Evolutionary conservation across 805 yeast species (phyloP).

Genomic region (Lipomyces starkeyi): DNA sequence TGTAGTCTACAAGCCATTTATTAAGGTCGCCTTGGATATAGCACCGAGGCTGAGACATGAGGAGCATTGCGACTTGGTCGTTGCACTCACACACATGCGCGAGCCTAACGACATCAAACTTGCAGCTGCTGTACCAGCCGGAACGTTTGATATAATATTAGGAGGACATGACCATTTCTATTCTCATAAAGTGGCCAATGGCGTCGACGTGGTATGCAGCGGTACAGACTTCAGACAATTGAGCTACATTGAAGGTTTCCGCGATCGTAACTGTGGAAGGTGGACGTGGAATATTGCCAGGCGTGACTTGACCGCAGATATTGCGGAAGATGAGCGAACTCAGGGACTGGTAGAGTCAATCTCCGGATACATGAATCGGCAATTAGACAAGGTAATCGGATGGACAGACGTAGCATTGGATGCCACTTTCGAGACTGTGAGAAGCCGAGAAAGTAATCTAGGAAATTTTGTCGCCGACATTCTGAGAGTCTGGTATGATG

Average conservation of each 20-base stretch:
- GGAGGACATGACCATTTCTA: constrained; percentile 41
- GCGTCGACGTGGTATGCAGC: constrained; percentile 32
- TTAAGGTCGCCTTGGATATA: constrained; percentile 27
- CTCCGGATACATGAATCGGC: constrained; percentile 26
- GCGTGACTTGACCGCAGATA: constrained; percentile 29
- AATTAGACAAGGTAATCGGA: constrained; percentile 34
- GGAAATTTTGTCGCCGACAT: constrained; percentile 39
- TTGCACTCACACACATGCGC: constrained; percentile 40
- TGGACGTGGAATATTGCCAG: constrained; percentile 34
- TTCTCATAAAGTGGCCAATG: constrained; percentile 32
- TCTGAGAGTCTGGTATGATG: constrained; percentile 36
- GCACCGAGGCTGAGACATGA: constrained; percentile 30
- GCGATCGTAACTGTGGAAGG: neutral
- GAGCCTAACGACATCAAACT: constrained; percentile 38
- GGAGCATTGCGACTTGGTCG: constrained; percentile 35
- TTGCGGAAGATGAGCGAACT: constrained; percentile 25
- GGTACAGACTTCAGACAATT: constrained; percentile 40
- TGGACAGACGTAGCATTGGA: constrained; percentile 36
- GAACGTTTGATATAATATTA: constrained; percentile 36
- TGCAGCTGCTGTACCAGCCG: constrained; percentile 33
- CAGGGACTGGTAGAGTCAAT: constrained; percentile 24
- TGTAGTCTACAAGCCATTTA: constrained; percentile 26
- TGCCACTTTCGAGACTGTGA: constrained; percentile 35
- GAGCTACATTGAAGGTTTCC: constrained; percentile 38
- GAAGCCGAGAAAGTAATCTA: constrained; percentile 36